Conservation (phyloP, 768 basidiomycete genomes). For the Tephrocybe sp. region DNA sequence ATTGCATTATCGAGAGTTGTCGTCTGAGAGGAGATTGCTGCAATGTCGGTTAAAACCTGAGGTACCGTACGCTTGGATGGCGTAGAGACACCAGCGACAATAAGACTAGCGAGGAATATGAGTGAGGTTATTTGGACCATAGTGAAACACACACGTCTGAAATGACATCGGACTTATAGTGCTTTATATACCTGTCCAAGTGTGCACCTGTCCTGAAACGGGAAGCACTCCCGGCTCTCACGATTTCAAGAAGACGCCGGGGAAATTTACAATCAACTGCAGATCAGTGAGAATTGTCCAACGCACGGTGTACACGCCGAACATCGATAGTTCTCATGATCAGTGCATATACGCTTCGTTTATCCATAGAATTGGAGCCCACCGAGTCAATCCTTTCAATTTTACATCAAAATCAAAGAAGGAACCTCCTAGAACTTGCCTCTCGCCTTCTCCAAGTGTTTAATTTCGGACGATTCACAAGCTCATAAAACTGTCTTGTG, state of each 20-base stretch:
- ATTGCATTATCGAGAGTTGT: constrained; percentile 30
- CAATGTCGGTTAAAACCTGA: constrained; percentile 28
- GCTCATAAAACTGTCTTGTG: too few relatives aligned
- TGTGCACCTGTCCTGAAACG: too few relatives aligned
- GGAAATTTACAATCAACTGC: background rate
- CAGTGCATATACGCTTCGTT: too few relatives aligned
- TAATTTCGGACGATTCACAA: too few relatives aligned
- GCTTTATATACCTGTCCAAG: background rate
- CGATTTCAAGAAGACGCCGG: background rate
- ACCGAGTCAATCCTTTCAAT: too few relatives aligned
- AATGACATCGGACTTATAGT: too few relatives aligned
- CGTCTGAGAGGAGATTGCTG: constrained; percentile 22
- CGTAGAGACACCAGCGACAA: constrained; percentile 18
- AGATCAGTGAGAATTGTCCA: background rate
- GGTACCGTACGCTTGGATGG: constrained; percentile 19
- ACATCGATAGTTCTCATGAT: too few relatives aligned
- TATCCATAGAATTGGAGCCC: too few relatives aligned
- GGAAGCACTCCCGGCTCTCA: background rate
- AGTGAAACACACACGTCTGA: background rate
- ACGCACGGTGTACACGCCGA: too few relatives aligned
- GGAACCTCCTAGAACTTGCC: too few relatives aligned
- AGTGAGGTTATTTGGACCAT: constrained; percentile 7
- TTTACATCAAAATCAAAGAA: too few relatives aligned
- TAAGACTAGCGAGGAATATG: constrained; percentile 23
- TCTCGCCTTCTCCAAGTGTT: too few relatives aligned